phyloP scores from a whole-genome alignment of 148 eudicot genomes.

The Chenopodium suecicum region DNA sequence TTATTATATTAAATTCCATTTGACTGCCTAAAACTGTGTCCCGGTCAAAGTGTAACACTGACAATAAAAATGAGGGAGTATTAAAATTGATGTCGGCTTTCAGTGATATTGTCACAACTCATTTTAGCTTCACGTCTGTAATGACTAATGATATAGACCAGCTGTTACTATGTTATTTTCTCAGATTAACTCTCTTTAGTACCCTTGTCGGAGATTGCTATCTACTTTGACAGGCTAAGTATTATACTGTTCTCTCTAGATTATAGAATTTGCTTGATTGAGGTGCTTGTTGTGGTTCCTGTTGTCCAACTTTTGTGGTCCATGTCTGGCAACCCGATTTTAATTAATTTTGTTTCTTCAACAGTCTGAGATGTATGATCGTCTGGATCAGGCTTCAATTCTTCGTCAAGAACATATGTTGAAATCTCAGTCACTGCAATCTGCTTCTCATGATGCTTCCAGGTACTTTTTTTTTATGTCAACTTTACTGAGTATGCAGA shows the following conservation, averaged over 20 bases:
- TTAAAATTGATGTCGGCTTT: too few species aligned
- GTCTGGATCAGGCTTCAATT: conserved; percentile 62
- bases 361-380: conserved; percentile 83
- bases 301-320: not conserved
- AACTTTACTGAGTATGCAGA: not conserved
- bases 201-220: not conserved
- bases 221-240: not conserved
- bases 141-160: not conserved
- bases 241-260: not conserved
- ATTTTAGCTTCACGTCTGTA: not conserved
- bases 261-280: not conserved
- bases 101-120: too few species aligned
- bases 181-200: not conserved
- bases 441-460: conserved; percentile 72
- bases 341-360: conserved; percentile 7
- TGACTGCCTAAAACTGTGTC: too few species aligned
- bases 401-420: conserved; percentile 62
- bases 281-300: not conserved
- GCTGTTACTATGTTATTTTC: not conserved
- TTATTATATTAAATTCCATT: too few species aligned
- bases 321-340: not conserved
- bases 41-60: too few species aligned
- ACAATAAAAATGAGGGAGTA: too few species aligned
- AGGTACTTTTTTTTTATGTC: conserved; percentile 51
- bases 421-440: conserved; percentile 69